A percentile compares a stretch with the other conserved stretches of the same genome.
phyloP scores from a whole-genome alignment of 352 stramenopile genomes.

The Thraustochytrium striatum region DNA sequence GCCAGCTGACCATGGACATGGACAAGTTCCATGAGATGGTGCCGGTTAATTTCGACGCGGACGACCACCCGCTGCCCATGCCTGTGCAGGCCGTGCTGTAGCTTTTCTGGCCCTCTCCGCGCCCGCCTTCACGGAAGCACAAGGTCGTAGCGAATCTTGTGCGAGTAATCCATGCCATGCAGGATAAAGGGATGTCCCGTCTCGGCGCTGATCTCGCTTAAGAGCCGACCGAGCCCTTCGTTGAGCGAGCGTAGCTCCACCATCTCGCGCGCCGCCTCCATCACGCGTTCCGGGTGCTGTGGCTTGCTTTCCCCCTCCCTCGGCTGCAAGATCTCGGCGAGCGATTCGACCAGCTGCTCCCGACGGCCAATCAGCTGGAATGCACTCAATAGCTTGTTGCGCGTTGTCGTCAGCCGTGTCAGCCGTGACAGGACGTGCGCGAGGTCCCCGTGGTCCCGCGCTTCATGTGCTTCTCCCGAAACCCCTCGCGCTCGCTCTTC shows the following conservation, averaged over 20 bases:
- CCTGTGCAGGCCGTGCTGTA: constrained; percentile 29
- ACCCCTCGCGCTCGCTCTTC: neutral
- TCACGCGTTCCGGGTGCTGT: neutral
- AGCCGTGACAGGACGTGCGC: constrained; percentile 24
- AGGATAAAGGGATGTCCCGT: constrained; percentile 18
- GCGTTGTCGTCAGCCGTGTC: constrained; percentile 4
- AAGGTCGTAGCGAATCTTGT: constrained; percentile 30
- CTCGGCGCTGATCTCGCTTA: neutral
- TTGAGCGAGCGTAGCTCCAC: constrained; percentile 16
- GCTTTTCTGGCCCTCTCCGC: no score
- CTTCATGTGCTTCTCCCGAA: neutral
- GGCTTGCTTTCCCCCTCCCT: neutral
- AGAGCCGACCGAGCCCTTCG: neutral
- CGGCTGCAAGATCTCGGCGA: constrained; percentile 5
- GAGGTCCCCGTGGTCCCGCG: constrained; percentile 6
- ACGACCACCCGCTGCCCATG: neutral
- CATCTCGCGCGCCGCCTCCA: constrained; percentile 16
- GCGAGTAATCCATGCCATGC: constrained; percentile 24
- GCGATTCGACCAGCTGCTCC: constrained; percentile 28
- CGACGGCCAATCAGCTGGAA: constrained; percentile 36
- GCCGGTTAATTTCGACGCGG: neutral
- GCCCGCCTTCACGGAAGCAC: constrained; percentile 25
- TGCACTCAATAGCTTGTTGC: constrained; percentile 31
- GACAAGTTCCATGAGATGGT: constrained; percentile 32
- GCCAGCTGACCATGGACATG: neutral